phyloP scores from a whole-genome alignment of 768 basidiomycete genomes.

The Pisolithus marmoratus region DNA sequence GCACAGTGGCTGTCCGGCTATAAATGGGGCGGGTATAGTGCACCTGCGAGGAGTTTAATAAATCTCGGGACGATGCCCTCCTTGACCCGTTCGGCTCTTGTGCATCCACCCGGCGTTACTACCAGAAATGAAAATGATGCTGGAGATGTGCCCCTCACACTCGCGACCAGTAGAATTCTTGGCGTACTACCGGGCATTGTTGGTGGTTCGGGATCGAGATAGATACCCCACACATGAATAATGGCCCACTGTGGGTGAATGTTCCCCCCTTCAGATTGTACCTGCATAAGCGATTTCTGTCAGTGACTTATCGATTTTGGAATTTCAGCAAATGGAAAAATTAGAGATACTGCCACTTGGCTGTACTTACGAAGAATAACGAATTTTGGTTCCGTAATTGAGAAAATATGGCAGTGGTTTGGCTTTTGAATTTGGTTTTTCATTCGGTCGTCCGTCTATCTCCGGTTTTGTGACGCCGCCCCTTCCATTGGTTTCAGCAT shows the following conservation, averaged over 20 bases:
- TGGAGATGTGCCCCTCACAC: conserved; percentile 3
- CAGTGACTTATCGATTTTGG: neutral
- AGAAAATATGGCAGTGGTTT: conserved; percentile 16
- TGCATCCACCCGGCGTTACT: conserved; percentile 17
- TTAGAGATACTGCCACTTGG: neutral
- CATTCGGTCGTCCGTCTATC: conserved; percentile 21
- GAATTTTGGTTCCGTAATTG: conserved; percentile 25
- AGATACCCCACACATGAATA: conserved; percentile 10
- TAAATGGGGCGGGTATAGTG: conserved; percentile 25
- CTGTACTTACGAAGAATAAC: conserved; percentile 17
- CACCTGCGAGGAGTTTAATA: conserved; percentile 18
- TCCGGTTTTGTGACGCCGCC: conserved; percentile 17
- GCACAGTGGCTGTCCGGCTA: conserved; percentile 23
- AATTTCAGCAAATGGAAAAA: neutral
- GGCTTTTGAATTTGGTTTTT: conserved; percentile 27
- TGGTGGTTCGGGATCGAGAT: conserved; percentile 14
- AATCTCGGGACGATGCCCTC: conserved; percentile 23
- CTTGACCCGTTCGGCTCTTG: conserved; percentile 22
- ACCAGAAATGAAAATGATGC: conserved; percentile 14
- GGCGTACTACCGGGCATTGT: neutral
- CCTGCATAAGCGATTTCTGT: neutral
- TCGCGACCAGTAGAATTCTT: conserved; percentile 4
- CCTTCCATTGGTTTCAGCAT: conserved; percentile 1
- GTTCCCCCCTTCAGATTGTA: neutral
- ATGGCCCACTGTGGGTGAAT: conserved; percentile 21